Evolutionary conservation across 352 stramenopile species (phyloP), one percentile per base, ranked within the genome.

Genomic region (Elongisporangium undulatum): DNA sequence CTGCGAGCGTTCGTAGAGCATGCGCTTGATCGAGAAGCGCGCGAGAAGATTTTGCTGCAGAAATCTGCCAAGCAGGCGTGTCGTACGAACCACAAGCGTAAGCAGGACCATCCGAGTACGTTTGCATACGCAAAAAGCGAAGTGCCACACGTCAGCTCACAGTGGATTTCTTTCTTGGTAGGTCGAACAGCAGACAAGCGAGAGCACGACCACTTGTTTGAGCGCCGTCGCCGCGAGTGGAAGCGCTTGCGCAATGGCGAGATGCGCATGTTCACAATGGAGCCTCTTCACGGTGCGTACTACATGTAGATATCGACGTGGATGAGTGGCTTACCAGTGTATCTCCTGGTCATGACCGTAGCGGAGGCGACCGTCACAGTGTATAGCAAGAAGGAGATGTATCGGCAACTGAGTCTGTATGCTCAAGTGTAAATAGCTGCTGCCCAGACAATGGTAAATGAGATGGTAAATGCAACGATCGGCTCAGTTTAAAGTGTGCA

Each of bases 371-470:
- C 82, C 12, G 75, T 81, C 56, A 89, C 82, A 16, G 69, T 92
- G 19, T 92, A 81, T 67, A 92, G 80, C 69, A 69, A 71, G 58
- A 82, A 82, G 52, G 71, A 90, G 63, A 84, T 92, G 80, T 90
- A 87, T 58, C 74, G 73, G 51, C 80, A 92, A 58, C 70, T 92
- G 55, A 89, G 80, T 58, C 68, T 87, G 29, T 92, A 90, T 64
- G 80, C 80, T 19, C 82, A 90, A 72, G 77, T 77, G 39, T 80
- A 75, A 49, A 41, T 49, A n/a, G n/a, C n/a, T 10, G 22, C 24
- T 49, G 21, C 7, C 16, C 26, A 20, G 34, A 49, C 39, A 48
- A 55, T n/a, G n/a, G 29, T 51, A 19, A 39, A 53, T 48, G 16
- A 16, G 34, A 20, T 19, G 20, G 24, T 51, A 10, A 8, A 3